These are phyloP conservation scores for Umbelopsis sp. DNA, from an alignment of 192 early-diverging fungal species.

Conservation along the genomic window DNA sequence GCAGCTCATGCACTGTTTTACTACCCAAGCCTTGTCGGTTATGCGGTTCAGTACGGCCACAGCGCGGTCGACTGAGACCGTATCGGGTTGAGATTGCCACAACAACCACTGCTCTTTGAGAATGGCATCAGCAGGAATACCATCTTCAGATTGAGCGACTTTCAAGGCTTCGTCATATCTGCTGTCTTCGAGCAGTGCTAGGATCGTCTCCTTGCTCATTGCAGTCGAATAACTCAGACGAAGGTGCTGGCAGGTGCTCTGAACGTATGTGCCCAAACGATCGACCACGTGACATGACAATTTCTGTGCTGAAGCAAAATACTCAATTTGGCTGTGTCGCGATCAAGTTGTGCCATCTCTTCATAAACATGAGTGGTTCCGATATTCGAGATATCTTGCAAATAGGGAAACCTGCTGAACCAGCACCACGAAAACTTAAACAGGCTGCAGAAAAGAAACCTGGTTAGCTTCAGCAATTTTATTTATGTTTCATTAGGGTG, in stretches of 20 bases:
- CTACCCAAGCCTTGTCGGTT: slow-evolving; percentile 62
- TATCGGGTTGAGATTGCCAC: slow-evolving; percentile 20
- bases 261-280: too few species aligned
- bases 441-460: slow-evolving; percentile 50
- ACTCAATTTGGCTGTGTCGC: too few species aligned
- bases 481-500: not conserved
- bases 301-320: too few species aligned
- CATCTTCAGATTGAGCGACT: slow-evolving; percentile 7
- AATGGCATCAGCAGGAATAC: slow-evolving; percentile 2
- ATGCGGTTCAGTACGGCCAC: slow-evolving; percentile 50
- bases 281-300: too few species aligned
- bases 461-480: slow-evolving; percentile 31
- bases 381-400: slow-evolving; percentile 69
- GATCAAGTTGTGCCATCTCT: too few species aligned
- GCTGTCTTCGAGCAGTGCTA: slow-evolving; percentile 1
- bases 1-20: slow-evolving; percentile 51
- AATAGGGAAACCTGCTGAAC: slow-evolving; percentile 44
- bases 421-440: slow-evolving; percentile 40
- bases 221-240: not conserved
- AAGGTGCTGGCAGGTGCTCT: too few species aligned
- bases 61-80: slow-evolving; percentile 42
- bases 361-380: slow-evolving; percentile 43
- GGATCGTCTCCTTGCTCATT: slow-evolving; percentile 14
- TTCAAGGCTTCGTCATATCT: slow-evolving; percentile 9
- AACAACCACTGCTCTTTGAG: slow-evolving; percentile 60